Evolutionary conservation across 192 early-diverging fungal genomes (phyloP).

Genomic region (Mortierella claussenii): DNA sequence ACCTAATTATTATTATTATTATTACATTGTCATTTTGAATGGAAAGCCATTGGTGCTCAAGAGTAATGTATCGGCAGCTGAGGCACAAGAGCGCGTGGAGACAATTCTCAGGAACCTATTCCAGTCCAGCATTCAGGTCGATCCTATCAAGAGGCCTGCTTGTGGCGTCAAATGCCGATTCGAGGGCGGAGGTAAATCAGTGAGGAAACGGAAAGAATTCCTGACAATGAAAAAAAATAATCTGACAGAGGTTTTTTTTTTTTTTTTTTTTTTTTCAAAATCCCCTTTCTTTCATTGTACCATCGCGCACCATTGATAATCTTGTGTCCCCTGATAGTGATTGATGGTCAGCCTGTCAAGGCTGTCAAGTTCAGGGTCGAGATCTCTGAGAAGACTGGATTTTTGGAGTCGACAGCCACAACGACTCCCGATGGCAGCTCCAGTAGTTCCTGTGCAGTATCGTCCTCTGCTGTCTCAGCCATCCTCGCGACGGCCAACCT

Average conservation of each 20-base stretch:
- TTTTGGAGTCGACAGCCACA: not conserved
- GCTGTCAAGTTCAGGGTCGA: constrained; percentile 50
- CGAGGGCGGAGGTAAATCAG: constrained; percentile 31
- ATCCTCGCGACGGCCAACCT: constrained; percentile 17
- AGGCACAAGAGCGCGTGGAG: constrained; percentile 37
- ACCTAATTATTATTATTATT: not conserved
- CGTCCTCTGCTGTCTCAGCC: constrained; percentile 34
- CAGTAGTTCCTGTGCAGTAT: constrained; percentile 3
- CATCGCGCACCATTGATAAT: not conserved
- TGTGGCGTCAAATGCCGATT: constrained; percentile 37
- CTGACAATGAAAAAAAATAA: not conserved
- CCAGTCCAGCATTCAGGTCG: constrained; percentile 21
- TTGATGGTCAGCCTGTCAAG: constrained; percentile 30
- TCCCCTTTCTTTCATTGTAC: not conserved
- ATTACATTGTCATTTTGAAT: too few relatives aligned
- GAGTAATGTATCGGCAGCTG: constrained; percentile 23
- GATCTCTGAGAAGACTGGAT: constrained; percentile 24
- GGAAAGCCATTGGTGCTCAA: constrained; percentile 34
- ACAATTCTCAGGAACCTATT: constrained; percentile 28
- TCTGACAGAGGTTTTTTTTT: not conserved
- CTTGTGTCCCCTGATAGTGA: constrained; percentile 19
- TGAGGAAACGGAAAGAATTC: not conserved
- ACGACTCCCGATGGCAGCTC: not conserved
- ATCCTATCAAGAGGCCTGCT: constrained; percentile 16
- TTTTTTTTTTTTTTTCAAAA: not conserved